Evolutionary conservation across 192 early-diverging fungal species (phyloP).

Genomic region (Umbelopsis sp.): DNA sequence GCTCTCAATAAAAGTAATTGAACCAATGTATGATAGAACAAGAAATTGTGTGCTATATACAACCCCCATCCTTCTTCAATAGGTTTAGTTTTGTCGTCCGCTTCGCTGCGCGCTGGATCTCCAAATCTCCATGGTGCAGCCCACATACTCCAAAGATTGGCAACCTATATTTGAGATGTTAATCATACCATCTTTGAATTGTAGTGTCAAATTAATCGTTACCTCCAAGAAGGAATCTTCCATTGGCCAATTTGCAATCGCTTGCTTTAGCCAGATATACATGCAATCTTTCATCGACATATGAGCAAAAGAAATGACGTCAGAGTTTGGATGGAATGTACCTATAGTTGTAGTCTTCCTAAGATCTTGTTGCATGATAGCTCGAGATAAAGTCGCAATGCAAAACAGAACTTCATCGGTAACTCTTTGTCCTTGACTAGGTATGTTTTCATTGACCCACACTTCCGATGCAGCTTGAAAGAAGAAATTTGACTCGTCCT

Average conservation of each 20-base stretch:
- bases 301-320: background rate
- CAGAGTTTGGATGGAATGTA: background rate
- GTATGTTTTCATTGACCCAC: background rate
- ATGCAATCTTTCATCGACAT: background rate
- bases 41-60: background rate
- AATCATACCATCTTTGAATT: no score
- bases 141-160: constrained; percentile 9
- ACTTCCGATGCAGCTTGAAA: constrained; percentile 2
- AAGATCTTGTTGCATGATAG: background rate
- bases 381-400: background rate
- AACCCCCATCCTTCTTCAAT: constrained; percentile 2
- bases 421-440: background rate
- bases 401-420: background rate
- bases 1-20: background rate
- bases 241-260: constrained; percentile 1
- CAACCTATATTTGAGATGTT: background rate
- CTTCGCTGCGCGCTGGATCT: background rate
- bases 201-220: background rate
- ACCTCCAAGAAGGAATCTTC: constrained; percentile 4
- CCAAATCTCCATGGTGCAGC: constrained; percentile 4
- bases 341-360: background rate
- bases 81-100: background rate
- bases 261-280: background rate
- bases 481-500: background rate
- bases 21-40: background rate